A percentile compares a stretch with the other conserved stretches of the same genome.
phyloP scores from a whole-genome alignment of 1,139 yeast species.

The Hemisphaericaspora subhashii region DNA sequence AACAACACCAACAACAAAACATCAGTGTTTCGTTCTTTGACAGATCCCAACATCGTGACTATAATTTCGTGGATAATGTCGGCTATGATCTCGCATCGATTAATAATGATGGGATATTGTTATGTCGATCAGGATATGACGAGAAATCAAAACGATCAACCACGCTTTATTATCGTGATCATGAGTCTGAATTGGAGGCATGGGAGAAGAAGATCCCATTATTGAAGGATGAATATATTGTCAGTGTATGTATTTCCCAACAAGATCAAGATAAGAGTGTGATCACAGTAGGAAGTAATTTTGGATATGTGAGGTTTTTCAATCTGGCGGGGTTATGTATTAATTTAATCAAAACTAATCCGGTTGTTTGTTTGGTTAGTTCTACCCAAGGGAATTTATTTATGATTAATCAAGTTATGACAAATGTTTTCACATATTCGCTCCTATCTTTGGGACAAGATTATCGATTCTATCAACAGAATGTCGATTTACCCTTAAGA shows the following conservation, averaged over 20 bases:
- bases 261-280: slow-evolving; percentile 27
- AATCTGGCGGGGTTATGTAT: slow-evolving; percentile 43
- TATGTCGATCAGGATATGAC: slow-evolving; percentile 49
- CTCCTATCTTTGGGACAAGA: slow-evolving; percentile 38
- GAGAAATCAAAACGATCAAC: slow-evolving; percentile 24
- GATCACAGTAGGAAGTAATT: slow-evolving; percentile 42
- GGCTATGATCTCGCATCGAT: slow-evolving; percentile 77
- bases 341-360: slow-evolving; percentile 38
- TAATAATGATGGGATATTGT: slow-evolving; percentile 62
- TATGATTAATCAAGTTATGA: slow-evolving; percentile 31
- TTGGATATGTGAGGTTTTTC: slow-evolving; percentile 43
- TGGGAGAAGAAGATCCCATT: slow-evolving; percentile 47
- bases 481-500: slow-evolving; percentile 37
- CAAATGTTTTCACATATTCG: slow-evolving; percentile 35
- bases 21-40: slow-evolving; percentile 88
- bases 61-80: slow-evolving; percentile 77
- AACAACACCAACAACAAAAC: slow-evolving; percentile 59
- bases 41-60: slow-evolving; percentile 73
- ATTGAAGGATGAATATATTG: slow-evolving; percentile 33
- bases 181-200: slow-evolving; percentile 41
- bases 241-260: slow-evolving; percentile 36
- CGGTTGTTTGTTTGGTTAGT: slow-evolving; percentile 39
- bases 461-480: slow-evolving; percentile 42
- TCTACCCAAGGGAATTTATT: slow-evolving; percentile 34
- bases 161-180: slow-evolving; percentile 39